Evolutionary conservation across 169 alveolate genomes (phyloP), one percentile per base, ranked within the genome.

Genomic region (Babesia bovis): DNA sequence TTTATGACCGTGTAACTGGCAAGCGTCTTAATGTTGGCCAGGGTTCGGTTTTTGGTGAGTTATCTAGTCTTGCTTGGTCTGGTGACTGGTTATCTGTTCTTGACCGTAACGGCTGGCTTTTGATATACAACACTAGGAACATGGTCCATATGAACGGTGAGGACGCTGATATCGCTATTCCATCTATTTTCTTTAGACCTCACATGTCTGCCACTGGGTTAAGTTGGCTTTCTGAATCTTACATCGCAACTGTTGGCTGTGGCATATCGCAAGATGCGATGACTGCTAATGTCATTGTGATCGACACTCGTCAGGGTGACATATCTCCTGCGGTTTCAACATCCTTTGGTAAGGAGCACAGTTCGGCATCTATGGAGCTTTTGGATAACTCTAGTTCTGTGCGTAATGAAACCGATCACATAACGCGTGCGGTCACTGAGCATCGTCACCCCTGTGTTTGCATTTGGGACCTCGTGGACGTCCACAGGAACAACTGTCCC

Each of bases 381-480:
- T 1, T 21, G 45, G 73, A 63, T 2, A 3, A 2, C 32, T 3
- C 21, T 26, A 4, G 28, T 2, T 36, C 58, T 15, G 17, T 9
- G 12, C 2, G 49, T 1, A 63, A 38, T 21, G 61, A 63, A 32
- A 4, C 32, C 47, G 73, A 63, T 13, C 73, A 63, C n/a, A 0
- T 63, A 2, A 0, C 53, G 7, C 58, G 72, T 36, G 65, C 47
- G 25, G 35, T 75, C 28, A 40, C 66, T 3, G 85, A 75, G 36
- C n/a, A 23, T 25, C 26, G 36, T 23, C 44, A 30, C 26, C 72
- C 65, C 1, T 75, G 85, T 30, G 40, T 75, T 26, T 75, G 85
- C 51, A 61, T 75, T 7, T 75, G 85, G 85, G 73, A 75, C 72
- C 78, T 75, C 21, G 85, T 75, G 40, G 85, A 75, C 30, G 56